Conservation (phyloP, 2,329 filamentous ascomycete species). For the Diaporthe citriasiana region DNA sequence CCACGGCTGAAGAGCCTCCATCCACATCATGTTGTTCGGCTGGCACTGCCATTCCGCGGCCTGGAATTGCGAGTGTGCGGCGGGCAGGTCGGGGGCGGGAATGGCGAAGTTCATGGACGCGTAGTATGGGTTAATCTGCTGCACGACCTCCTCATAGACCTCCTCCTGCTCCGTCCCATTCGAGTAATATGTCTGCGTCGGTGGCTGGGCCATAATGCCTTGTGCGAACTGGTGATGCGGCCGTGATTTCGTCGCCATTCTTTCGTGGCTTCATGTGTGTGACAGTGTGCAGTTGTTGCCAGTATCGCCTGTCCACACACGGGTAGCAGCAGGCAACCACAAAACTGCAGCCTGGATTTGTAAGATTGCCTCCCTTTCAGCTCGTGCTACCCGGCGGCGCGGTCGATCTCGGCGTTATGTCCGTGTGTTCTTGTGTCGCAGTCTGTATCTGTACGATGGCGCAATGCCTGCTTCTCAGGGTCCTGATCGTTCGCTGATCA, state of each 20-base stretch:
- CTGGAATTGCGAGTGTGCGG: constrained; percentile 32
- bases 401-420: not conserved
- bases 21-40: constrained; percentile 31
- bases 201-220: constrained; percentile 3
- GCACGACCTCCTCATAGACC: constrained; percentile 30
- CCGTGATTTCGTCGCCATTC: constrained; percentile 27
- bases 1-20: constrained; percentile 33
- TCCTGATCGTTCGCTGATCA: not conserved
- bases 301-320: not conserved
- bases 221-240: constrained; percentile 6
- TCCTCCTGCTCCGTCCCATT: constrained; percentile 5
- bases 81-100: constrained; percentile 1
- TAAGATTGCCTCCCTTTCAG: constrained; percentile 28
- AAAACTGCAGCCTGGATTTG: not conserved
- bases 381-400: constrained; percentile 24
- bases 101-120: constrained; percentile 21
- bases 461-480: not conserved
- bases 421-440: not conserved
- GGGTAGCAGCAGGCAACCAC: not conserved
- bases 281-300: not conserved
- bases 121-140: constrained; percentile 31
- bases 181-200: not conserved
- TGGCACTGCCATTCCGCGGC: constrained; percentile 34
- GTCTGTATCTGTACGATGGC: not conserved
- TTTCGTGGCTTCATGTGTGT: constrained; percentile 5